phyloP scores from a whole-genome alignment of 2,329 filamentous ascomycete genomes.

The Grosmannia huntii region DNA sequence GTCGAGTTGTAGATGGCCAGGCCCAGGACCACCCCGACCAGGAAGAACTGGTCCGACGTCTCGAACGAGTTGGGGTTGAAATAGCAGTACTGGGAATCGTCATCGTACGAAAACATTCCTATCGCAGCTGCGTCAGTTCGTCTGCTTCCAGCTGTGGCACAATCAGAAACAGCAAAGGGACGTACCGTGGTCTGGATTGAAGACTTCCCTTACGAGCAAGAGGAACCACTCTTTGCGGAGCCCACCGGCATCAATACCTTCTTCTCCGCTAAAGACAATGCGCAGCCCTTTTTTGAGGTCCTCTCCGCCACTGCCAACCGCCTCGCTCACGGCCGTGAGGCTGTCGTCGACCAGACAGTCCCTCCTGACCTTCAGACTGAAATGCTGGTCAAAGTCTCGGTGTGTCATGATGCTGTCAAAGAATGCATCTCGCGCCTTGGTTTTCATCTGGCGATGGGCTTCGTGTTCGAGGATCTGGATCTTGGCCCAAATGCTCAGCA shows the following conservation, averaged over 20 bases:
- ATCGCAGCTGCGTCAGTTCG: neutral
- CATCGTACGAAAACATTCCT: conserved; percentile 90
- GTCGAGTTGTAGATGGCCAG: conserved; percentile 92
- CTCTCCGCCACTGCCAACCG: conserved; percentile 65
- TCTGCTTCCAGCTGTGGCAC: neutral
- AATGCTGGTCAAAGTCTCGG: conserved; percentile 61
- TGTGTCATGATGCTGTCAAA: conserved; percentile 76
- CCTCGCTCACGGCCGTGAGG: conserved; percentile 70
- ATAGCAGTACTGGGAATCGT: conserved; percentile 82
- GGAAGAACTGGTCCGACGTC: conserved; percentile 81
- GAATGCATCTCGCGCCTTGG: conserved; percentile 77
- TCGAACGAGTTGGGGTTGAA: conserved; percentile 88
- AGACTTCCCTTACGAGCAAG: conserved; percentile 75
- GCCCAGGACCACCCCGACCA: conserved; percentile 77
- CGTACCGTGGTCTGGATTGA: conserved; percentile 79
- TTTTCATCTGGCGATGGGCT: conserved; percentile 77
- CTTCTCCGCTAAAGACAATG: conserved; percentile 77
- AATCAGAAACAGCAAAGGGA: conserved; percentile 6
- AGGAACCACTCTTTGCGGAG: conserved; percentile 92
- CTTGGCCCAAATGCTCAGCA: conserved; percentile 85
- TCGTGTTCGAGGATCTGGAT: conserved; percentile 84
- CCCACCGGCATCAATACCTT: conserved; percentile 82
- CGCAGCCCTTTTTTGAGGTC: conserved; percentile 84
- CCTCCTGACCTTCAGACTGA: conserved; percentile 64
- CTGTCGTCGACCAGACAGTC: conserved; percentile 86